Percentiles rank a stretch among this genome's conserved stretches.
Conservation (phyloP, 345 rosid species). For the Gossypium stocksii region DNA sequence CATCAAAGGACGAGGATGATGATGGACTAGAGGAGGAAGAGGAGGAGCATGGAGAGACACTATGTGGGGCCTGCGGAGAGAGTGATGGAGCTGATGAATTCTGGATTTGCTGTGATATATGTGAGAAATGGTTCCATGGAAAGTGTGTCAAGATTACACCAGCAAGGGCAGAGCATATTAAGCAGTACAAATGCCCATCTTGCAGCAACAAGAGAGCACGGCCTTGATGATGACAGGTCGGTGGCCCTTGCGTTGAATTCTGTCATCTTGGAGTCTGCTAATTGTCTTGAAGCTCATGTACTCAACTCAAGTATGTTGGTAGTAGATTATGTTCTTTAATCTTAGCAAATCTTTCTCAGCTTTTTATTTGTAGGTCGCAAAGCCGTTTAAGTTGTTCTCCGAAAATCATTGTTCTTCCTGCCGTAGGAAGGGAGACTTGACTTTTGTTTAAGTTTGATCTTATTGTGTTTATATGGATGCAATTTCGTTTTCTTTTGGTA, state of each 20-base stretch:
- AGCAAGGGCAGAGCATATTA: not conserved
- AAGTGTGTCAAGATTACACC: conserved; percentile 6
- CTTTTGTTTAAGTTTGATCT: conserved; percentile 8
- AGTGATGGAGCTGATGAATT: conserved; percentile 47
- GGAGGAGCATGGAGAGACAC: conserved; percentile 51
- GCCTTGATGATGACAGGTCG: conserved; percentile 20
- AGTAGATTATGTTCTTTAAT: conserved; percentile 12
- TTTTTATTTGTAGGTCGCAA: conserved; percentile 25
- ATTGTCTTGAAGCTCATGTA: conserved; percentile 32
- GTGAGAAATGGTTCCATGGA: conserved; percentile 1
- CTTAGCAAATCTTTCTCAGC: conserved; percentile 27
- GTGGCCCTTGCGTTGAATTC: conserved; percentile 20
- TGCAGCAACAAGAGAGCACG: not conserved
- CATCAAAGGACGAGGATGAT: conserved; percentile 46
- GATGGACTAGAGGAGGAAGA: conserved; percentile 64
- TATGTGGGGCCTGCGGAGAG: conserved; percentile 68
- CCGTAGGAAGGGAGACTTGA: conserved; percentile 17
- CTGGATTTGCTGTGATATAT: not conserved
- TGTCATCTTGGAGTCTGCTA: conserved; percentile 40
- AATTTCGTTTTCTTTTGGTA: not conserved
- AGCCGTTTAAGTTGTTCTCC: conserved; percentile 20
- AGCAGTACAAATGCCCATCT: conserved; percentile 1
- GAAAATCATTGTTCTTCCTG: conserved; percentile 18
- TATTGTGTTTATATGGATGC: conserved; percentile 17
- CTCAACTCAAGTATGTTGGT: not conserved